Conservation (phyloP, 306 rosid species). For the Corylus americana region DNA sequence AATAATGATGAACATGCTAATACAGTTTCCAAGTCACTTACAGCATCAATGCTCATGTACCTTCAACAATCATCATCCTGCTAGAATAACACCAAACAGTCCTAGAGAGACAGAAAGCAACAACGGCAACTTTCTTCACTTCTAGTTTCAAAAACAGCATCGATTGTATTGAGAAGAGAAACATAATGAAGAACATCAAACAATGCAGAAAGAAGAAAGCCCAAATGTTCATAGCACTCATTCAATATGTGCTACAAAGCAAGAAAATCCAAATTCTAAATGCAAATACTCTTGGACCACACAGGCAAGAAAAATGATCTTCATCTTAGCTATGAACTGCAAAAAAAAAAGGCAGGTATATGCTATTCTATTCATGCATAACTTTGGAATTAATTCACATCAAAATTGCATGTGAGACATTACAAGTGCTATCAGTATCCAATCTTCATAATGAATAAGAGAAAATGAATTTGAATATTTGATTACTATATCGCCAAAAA, state of each 20-base stretch:
- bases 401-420: conserved; percentile 27
- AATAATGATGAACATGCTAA: not conserved
- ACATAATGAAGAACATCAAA: not conserved
- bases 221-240: not conserved
- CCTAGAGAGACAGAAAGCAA: not conserved
- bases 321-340: conserved; percentile 14
- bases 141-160: not conserved
- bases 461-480: conserved; percentile 30
- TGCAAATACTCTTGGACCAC: conserved; percentile 8
- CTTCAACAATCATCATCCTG: not conserved
- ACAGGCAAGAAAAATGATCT: conserved; percentile 27
- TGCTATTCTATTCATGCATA: conserved; percentile 40
- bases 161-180: not conserved
- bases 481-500: conserved; percentile 32
- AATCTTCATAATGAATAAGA: conserved; percentile 27
- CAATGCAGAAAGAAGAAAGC: not conserved
- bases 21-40: not conserved
- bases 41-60: not conserved
- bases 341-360: conserved; percentile 29
- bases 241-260: not conserved
- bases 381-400: conserved; percentile 29
- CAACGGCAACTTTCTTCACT: not conserved
- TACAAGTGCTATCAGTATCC: conserved; percentile 52
- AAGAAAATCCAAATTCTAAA: not conserved
- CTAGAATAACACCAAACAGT: not conserved